Evolutionary conservation across 2,329 filamentous ascomycete genomes (phyloP).

Genomic region (Exophiala sp.): DNA sequence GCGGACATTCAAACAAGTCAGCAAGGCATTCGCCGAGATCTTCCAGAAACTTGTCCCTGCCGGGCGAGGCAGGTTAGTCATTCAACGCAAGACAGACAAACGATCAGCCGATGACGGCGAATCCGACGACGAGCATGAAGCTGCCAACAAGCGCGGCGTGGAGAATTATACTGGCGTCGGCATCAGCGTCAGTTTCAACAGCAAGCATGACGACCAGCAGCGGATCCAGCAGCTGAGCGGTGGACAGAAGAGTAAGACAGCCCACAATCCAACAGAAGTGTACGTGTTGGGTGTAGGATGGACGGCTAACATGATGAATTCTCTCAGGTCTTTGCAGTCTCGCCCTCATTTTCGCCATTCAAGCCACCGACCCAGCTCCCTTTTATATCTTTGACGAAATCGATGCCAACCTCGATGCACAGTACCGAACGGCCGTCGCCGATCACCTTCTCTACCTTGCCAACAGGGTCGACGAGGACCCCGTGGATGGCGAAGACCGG

Average conservation of each 20-base stretch:
- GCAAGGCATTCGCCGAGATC: slow-evolving; percentile 82
- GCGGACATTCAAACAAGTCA: slow-evolving; percentile 97
- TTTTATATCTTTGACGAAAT: slow-evolving; percentile 99
- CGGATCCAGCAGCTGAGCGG: slow-evolving; percentile 94
- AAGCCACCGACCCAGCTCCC: slow-evolving; percentile 91
- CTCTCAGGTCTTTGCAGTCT: slow-evolving; percentile 76
- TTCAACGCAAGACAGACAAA: slow-evolving; percentile 81
- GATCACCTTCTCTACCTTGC: slow-evolving; percentile 77
- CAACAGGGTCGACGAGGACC: slow-evolving; percentile 52
- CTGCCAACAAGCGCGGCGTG: slow-evolving; percentile 57
- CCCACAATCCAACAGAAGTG: too few relatives aligned
- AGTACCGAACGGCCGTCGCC: slow-evolving; percentile 94
- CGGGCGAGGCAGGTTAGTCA: slow-evolving; percentile 83
- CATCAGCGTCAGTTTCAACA: slow-evolving; percentile 97
- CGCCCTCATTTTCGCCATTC: slow-evolving; percentile 98
- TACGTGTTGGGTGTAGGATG: too few relatives aligned
- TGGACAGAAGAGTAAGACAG: slow-evolving; percentile 82
- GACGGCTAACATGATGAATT: background rate
- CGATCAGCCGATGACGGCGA: slow-evolving; percentile 56
- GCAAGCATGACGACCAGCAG: slow-evolving; percentile 96
- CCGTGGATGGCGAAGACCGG: slow-evolving; percentile 36
- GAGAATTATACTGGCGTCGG: slow-evolving; percentile 96
- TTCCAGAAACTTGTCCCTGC: slow-evolving; percentile 94
- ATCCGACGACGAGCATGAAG: slow-evolving; percentile 47
- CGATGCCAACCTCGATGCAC: slow-evolving; percentile 93